Evolutionary conservation across 495 filamentous ascomycete species (phyloP).

Genomic region (Penicillium desertorum): DNA sequence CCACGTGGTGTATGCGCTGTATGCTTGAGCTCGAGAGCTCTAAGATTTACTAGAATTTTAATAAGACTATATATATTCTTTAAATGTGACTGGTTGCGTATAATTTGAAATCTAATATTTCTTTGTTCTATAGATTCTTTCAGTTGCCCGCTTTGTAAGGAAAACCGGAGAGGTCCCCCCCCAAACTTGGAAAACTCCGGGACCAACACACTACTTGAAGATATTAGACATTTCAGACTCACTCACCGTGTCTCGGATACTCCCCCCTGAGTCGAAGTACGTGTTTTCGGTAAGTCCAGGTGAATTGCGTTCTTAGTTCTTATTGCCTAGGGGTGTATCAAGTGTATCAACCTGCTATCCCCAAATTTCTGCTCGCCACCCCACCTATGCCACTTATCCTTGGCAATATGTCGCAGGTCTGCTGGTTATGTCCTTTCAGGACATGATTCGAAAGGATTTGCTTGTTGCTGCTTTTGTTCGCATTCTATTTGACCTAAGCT

Average conservation of each 20-base stretch:
- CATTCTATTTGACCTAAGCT: neutral
- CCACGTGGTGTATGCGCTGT: conserved; percentile 16
- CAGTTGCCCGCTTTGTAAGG: conserved; percentile 28
- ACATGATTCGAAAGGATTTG: neutral
- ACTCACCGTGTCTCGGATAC: conserved; percentile 38
- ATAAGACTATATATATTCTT: neutral
- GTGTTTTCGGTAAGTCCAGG: conserved; percentile 36
- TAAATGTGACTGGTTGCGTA: conserved; percentile 2
- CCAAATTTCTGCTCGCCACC: conserved; percentile 22
- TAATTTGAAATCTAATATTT: neutral
- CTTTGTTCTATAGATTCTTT: conserved; percentile 3
- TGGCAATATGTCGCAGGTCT: conserved; percentile 6
- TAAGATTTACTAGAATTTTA: neutral
- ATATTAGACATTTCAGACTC: conserved; percentile 15
- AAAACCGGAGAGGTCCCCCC: conserved; percentile 22
- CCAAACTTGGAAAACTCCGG: conserved; percentile 26
- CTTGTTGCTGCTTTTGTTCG: conserved; percentile 5
- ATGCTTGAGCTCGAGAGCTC: neutral
- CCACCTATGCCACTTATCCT: conserved; percentile 20
- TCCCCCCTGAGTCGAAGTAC: conserved; percentile 29
- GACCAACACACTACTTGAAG: conserved; percentile 20
- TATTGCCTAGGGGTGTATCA: conserved; percentile 7
- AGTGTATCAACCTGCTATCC: conserved; percentile 3
- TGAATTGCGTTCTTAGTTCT: neutral
- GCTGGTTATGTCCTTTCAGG: conserved; percentile 12